phyloP scores from a whole-genome alignment of 257 asterid species.

The Scutellaria galericulata region DNA sequence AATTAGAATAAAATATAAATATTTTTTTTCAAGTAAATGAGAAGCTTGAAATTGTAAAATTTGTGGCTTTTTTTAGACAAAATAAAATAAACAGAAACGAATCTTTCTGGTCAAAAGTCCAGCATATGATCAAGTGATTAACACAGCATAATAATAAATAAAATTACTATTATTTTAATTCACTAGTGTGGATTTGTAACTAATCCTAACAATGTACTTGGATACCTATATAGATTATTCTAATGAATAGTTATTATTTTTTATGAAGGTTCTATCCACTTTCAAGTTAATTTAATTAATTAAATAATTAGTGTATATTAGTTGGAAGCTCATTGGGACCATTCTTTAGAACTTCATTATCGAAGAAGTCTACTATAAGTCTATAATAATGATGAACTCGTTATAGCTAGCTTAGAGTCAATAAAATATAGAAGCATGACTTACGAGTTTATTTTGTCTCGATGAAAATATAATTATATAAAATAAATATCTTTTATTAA shows the following conservation, averaged over 20 bases:
- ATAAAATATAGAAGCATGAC: no score
- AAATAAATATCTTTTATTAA: no score
- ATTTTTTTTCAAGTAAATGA: conserved; percentile 15
- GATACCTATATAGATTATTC: conserved; percentile 26
- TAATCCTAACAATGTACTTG: conserved; percentile 31
- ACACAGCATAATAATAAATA: conserved; percentile 12
- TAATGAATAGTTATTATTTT: conserved; percentile 13
- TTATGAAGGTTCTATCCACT: conserved; percentile 31
- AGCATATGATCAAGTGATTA: conserved; percentile 38
- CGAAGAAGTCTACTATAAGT: no score
- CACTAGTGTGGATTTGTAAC: conserved; percentile 32
- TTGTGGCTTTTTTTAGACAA: no score
- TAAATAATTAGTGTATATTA: conserved; percentile 1
- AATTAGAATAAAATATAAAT: neutral
- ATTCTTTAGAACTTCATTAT: neutral
- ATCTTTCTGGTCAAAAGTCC: conserved; percentile 34
- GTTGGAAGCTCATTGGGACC: conserved; percentile 9
- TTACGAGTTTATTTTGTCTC: no score
- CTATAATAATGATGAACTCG: neutral
- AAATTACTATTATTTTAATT: neutral
- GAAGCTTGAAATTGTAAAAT: conserved; percentile 13
- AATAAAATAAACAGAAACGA: conserved; percentile 1
- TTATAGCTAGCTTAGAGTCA: neutral
- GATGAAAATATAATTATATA: no score
- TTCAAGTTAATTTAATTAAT: conserved; percentile 17